phyloP scores from a whole-genome alignment of 2,329 filamentous ascomycete genomes.

The Penicillium psychrosexuale region DNA sequence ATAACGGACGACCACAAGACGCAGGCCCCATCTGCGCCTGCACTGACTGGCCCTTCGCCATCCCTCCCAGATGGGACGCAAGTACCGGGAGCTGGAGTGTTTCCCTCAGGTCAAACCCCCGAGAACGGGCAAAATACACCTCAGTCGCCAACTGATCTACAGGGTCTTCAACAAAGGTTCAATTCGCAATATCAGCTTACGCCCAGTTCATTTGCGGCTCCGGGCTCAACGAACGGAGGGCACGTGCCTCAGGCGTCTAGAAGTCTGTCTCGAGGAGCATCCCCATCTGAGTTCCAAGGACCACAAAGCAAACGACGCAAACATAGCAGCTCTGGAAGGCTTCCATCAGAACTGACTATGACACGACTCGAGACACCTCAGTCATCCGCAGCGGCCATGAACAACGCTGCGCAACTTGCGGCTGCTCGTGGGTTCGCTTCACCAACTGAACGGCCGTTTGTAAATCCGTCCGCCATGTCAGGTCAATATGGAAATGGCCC shows the following conservation, averaged over 20 bases:
- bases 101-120: conserved; percentile 34
- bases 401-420: conserved; percentile 43
- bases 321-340: conserved; percentile 64
- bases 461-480: conserved; percentile 42
- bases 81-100: conserved; percentile 45
- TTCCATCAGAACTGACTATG: conserved; percentile 75
- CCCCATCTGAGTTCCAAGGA: conserved; percentile 62
- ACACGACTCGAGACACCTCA: conserved; percentile 68
- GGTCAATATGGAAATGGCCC: conserved; percentile 58
- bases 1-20: conserved; percentile 99
- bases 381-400: conserved; percentile 40
- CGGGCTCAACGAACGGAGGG: conserved; percentile 37
- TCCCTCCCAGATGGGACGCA: conserved; percentile 39
- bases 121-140: conserved; percentile 33
- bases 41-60: conserved; percentile 34
- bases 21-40: conserved; percentile 50
- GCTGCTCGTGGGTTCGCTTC: conserved; percentile 36
- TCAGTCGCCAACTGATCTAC: conserved; percentile 56
- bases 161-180: conserved; percentile 55
- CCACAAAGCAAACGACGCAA: conserved; percentile 79
- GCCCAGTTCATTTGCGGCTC: conserved; percentile 40
- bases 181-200: conserved; percentile 42
- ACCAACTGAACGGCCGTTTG: conserved; percentile 48
- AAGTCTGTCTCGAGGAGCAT: conserved; percentile 69
- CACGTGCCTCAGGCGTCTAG: conserved; percentile 54